phyloP scores from a whole-genome alignment of 2,329 filamentous ascomycete species.

The Metarhizium robertsii region DNA sequence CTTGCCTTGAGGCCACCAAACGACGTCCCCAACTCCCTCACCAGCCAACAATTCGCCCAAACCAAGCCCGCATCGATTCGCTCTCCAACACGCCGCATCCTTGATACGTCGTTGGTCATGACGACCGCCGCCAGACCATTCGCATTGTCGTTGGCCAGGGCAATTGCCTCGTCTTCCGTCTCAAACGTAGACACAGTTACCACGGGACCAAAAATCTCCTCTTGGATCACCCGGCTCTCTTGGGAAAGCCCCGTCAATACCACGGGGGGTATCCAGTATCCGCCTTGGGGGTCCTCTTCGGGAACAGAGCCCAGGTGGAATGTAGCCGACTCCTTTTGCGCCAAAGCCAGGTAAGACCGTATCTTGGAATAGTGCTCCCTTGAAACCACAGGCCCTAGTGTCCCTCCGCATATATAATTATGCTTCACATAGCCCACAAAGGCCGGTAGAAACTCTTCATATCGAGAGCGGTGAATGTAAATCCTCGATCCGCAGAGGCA shows the following conservation, averaged over 20 bases:
- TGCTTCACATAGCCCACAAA: background rate
- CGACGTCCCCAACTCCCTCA: constrained; percentile 31
- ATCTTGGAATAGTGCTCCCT: background rate
- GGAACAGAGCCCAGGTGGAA: background rate
- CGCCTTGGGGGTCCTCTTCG: background rate
- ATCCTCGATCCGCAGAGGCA: constrained; percentile 19
- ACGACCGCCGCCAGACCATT: constrained; percentile 54
- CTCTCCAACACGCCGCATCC: constrained; percentile 36
- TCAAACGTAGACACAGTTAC: constrained; percentile 31
- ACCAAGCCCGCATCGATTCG: constrained; percentile 51
- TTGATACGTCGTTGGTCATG: constrained; percentile 48
- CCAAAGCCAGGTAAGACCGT: background rate
- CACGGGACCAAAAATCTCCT: constrained; percentile 38
- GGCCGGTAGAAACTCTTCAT: background rate
- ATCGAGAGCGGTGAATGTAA: constrained; percentile 34
- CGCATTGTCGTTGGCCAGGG: constrained; percentile 38
- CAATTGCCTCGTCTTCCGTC: constrained; percentile 31
- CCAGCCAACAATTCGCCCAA: constrained; percentile 39
- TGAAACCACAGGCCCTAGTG: background rate
- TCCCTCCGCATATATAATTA: constrained; percentile 9
- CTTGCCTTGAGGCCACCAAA: constrained; percentile 39
- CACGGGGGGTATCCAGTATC: background rate
- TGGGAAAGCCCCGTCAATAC: background rate
- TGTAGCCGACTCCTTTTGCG: background rate
- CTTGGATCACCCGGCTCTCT: constrained; percentile 20